These are phyloP conservation scores for Aspergillus haitiensis DNA, from an alignment of 495 filamentous ascomycete genomes.

Conservation along the genomic window DNA sequence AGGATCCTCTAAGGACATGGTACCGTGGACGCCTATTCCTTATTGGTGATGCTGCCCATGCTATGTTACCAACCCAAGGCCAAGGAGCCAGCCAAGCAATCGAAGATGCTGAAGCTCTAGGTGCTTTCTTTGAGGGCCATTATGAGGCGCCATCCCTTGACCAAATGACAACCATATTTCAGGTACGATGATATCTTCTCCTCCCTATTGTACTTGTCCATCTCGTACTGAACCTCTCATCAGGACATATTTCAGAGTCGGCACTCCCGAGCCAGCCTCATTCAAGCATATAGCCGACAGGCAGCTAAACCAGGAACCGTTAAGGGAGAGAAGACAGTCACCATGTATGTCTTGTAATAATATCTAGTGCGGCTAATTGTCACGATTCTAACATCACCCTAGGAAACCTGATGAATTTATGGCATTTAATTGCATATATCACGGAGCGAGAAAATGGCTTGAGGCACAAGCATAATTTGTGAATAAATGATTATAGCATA, in stretches of 20 bases:
- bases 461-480: neutral
- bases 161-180: neutral
- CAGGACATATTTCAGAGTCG: constrained; percentile 28
- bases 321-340: constrained; percentile 30
- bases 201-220: neutral
- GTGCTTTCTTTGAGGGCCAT: constrained; percentile 30
- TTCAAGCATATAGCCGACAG: constrained; percentile 25
- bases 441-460: constrained; percentile 28
- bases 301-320: constrained; percentile 8
- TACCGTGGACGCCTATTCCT: constrained; percentile 39
- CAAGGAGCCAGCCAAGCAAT: constrained; percentile 43
- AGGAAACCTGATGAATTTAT: constrained; percentile 43
- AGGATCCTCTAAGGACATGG: constrained; percentile 40
- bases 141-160: neutral
- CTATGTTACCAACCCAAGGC: constrained; percentile 44
- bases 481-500: neutral
- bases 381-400: neutral
- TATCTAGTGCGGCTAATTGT: neutral
- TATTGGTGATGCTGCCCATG: constrained; percentile 48
- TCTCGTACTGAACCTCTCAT: too few species aligned
- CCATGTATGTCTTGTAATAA: constrained; percentile 20
- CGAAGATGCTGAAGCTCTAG: constrained; percentile 40
- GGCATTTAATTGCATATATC: constrained; percentile 46
- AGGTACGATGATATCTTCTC: neutral
- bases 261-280: constrained; percentile 24